Evolutionary conservation across 768 basidiomycete genomes (phyloP), one percentile per base, ranked within the genome.

Genomic region (Termitomyces sp.): DNA sequence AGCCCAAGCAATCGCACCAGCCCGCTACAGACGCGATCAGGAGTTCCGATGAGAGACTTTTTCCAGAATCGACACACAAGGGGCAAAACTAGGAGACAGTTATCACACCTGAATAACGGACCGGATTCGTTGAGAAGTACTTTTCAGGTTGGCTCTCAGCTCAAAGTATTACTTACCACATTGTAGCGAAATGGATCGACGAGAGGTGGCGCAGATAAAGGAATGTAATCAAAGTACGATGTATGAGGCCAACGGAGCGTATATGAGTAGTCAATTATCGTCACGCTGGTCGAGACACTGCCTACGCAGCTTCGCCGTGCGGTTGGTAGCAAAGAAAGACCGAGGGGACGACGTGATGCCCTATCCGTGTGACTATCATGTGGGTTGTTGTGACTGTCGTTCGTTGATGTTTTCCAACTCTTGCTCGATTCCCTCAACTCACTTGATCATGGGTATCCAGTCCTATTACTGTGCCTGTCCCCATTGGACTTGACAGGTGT

Each of bases 1-100:
- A 54, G 74, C 84, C 85, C 83, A 88, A 52, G 82, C 84, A 63
- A 89, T 88, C 50, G 85, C 85, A 63, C 88, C 86, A 67, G 73
- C 82, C 63, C 85, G 79, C 85, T 88, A 65, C 63, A 63, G 55
- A 63, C 58, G 59, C 63, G 56, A 68, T 71, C 64, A 72, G 61
- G 61, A 56, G 35, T 27, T 23, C 50, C 47, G 35, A 12, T 23
- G 29, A 56, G 55, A 54, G 50, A 32, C 42, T 51, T 33, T 58
- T 47, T 54, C 53, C 49, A 44, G 52, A 51, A 62, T 59, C 25
- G 53, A 66, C 84, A 66, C 64, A 87, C 88, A 70, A 89, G 76
- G 65, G 87, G 87, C 56, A 90, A 74, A 56, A 88, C 73, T 54
- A 89, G 80, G 54, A 88, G 74, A 72, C 86, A 90, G 70, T 88